Percentiles rank a stretch among this genome's conserved stretches.
These are phyloP conservation scores for Primulina huaijiensis DNA, from an alignment of 257 asterid species.

Conservation along the genomic window DNA sequence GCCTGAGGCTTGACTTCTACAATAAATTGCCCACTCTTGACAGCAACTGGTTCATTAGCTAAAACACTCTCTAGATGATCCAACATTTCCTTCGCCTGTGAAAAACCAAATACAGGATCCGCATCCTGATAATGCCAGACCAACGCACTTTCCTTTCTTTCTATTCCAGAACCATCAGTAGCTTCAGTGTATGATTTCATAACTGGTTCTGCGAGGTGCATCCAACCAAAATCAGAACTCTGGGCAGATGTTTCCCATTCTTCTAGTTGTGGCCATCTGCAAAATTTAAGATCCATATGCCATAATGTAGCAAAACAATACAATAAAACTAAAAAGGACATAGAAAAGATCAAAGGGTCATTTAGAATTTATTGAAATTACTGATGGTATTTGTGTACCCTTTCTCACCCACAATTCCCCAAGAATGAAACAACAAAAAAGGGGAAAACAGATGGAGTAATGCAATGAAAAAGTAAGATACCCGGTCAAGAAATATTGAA, in stretches of 20 bases:
- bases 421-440: neutral
- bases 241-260: conserved; percentile 45
- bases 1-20: conserved; percentile 65
- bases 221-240: conserved; percentile 52
- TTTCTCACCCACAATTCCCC: neutral
- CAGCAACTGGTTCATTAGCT: conserved; percentile 58
- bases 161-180: conserved; percentile 56
- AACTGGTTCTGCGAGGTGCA: conserved; percentile 52
- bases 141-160: conserved; percentile 50
- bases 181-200: conserved; percentile 55
- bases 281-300: conserved; percentile 20
- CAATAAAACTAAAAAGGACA: neutral
- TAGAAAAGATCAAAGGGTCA: neutral
- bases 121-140: conserved; percentile 60
- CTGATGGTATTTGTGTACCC: neutral
- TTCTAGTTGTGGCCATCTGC: conserved; percentile 43
- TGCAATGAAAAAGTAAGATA: neutral
- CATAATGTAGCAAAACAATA: conserved; percentile 9
- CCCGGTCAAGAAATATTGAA: neutral
- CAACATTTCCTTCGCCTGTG: conserved; percentile 56
- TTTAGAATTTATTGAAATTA: neutral
- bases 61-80: conserved; percentile 59
- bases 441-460: neutral
- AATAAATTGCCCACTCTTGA: conserved; percentile 54
- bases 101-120: conserved; percentile 46